Conservation (phyloP, 495 filamentous ascomycete species). For the Chaetomium tenue region DNA sequence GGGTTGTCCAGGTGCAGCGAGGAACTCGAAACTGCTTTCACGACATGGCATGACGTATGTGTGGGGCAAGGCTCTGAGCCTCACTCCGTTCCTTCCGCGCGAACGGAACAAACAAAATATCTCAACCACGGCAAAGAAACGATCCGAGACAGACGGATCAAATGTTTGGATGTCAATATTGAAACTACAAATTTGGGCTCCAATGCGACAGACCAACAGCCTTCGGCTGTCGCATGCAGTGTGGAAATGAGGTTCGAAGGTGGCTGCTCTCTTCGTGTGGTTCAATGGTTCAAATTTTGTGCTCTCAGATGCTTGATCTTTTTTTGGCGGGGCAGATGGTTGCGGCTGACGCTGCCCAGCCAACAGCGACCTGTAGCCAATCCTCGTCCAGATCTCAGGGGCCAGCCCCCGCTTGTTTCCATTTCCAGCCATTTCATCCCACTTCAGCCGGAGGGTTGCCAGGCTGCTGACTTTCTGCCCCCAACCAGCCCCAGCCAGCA, state of each 20-base stretch:
- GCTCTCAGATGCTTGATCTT: too few relatives aligned
- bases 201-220: slow-evolving; percentile 50
- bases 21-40: too few relatives aligned
- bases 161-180: too few relatives aligned
- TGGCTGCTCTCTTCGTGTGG: too few relatives aligned
- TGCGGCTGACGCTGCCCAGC: slow-evolving; percentile 19
- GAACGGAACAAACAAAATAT: background rate
- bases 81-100: too few relatives aligned
- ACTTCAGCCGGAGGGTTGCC: background rate
- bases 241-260: too few relatives aligned
- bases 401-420: background rate
- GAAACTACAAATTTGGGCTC: slow-evolving; percentile 52
- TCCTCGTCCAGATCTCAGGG: background rate
- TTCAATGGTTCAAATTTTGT: too few relatives aligned
- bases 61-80: too few relatives aligned
- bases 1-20: too few relatives aligned
- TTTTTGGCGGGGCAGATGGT: slow-evolving; percentile 1
- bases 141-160: background rate
- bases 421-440: background rate
- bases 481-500: background rate
- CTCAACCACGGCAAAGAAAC: background rate
- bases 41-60: too few relatives aligned
- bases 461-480: background rate
- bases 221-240: too few relatives aligned
- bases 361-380: slow-evolving; percentile 20